Conservation (phyloP, 177 flowering plant genomes). For the Vitis hybrid region DNA sequence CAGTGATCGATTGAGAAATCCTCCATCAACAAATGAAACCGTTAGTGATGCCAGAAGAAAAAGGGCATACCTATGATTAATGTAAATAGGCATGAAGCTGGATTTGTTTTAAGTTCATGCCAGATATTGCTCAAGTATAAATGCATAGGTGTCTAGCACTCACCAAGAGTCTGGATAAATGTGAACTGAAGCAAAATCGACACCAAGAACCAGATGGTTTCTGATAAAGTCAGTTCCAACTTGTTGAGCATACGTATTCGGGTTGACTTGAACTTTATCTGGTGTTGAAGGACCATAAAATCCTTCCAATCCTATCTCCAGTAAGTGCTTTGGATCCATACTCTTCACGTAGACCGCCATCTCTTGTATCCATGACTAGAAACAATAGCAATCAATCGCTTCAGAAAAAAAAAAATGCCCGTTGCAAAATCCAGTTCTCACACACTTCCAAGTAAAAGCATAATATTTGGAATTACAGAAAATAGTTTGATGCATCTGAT, state of each 20-base stretch:
- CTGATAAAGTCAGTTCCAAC: constrained; percentile 92
- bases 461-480: too few relatives aligned
- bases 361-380: constrained; percentile 84
- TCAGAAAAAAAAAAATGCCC: not conserved
- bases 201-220: constrained; percentile 80
- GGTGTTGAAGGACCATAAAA: constrained; percentile 90
- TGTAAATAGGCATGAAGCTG: not conserved
- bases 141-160: constrained; percentile 7
- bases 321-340: constrained; percentile 76
- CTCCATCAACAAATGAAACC: constrained; percentile 34
- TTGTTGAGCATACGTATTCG: constrained; percentile 74
- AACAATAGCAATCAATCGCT: not conserved
- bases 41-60: not conserved
- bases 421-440: too few relatives aligned
- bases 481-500: not conserved
- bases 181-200: constrained; percentile 98
- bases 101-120: too few relatives aligned
- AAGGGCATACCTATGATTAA: too few relatives aligned
- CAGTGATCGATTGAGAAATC: constrained; percentile 68
- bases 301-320: constrained; percentile 92
- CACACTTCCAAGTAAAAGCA: not conserved
- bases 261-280: constrained; percentile 64
- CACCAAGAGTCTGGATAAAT: constrained; percentile 90
- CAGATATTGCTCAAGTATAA: too few relatives aligned
- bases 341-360: constrained; percentile 84